Percentiles rank a stretch among this genome's conserved stretches.
These are phyloP conservation scores for Tylopilus subfusipes DNA, from an alignment of 768 basidiomycete genomes.

Conservation along the genomic window DNA sequence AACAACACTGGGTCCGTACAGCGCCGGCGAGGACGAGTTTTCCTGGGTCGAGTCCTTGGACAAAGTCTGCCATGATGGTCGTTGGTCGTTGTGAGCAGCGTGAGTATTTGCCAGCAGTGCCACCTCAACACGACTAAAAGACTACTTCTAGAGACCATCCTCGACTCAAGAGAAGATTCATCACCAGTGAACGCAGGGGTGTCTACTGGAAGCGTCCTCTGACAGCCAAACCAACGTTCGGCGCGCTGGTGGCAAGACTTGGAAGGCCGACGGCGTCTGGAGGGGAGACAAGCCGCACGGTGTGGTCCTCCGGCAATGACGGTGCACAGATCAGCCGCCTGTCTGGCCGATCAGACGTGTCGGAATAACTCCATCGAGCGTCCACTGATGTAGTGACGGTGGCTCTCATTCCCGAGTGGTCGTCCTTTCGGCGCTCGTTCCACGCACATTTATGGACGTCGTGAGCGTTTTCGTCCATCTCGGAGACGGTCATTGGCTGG, in stretches of 20 bases:
- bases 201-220: too few relatives aligned
- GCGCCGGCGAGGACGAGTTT: constrained; percentile 64
- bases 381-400: background rate
- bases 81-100: too few relatives aligned
- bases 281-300: too few relatives aligned
- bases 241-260: too few relatives aligned
- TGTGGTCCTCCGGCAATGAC: background rate
- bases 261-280: too few relatives aligned
- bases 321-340: too few relatives aligned
- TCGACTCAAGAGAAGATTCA: too few relatives aligned
- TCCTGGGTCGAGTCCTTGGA: constrained; percentile 67
- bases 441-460: background rate
- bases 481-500: background rate
- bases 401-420: background rate
- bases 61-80: constrained; percentile 52
- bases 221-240: too few relatives aligned
- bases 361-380: background rate
- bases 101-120: background rate
- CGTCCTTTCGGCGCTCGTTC: background rate
- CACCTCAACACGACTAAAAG: too few relatives aligned
- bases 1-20: constrained; percentile 44
- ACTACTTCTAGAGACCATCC: too few relatives aligned
- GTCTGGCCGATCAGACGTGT: background rate
- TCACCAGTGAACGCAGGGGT: too few relatives aligned
- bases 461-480: background rate